phyloP scores from a whole-genome alignment of 371 early-diverging fungal genomes.

The Mucor sp. region DNA sequence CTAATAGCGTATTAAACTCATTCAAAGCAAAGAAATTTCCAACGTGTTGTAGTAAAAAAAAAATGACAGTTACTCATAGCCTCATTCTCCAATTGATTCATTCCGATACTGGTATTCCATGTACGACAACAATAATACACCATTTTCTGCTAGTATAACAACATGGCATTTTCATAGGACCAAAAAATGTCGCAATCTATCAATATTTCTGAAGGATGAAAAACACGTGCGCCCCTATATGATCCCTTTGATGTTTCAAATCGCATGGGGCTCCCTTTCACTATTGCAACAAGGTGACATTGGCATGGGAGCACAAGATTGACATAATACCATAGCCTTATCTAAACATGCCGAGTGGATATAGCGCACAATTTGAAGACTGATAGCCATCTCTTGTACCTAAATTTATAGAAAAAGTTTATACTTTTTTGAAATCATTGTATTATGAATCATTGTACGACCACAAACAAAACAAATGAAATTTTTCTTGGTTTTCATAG shows the following conservation, averaged over 20 bases:
- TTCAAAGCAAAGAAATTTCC: not conserved
- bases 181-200: not conserved
- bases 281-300: not conserved
- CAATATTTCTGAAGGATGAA: slow-evolving; percentile 1
- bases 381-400: not conserved
- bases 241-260: not conserved
- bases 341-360: not conserved
- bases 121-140: not conserved
- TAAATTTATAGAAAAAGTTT: not conserved
- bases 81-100: not conserved
- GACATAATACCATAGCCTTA: not conserved
- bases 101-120: not conserved
- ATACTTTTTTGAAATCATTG: not conserved
- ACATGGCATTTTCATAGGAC: not conserved
- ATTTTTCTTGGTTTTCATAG: not conserved
- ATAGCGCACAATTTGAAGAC: not conserved
- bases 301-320: not conserved
- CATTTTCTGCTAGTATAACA: not conserved
- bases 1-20: not conserved
- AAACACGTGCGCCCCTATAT: not conserved
- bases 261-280: not conserved
- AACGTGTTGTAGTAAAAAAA: not conserved
- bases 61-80: not conserved
- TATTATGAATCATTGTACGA: slow-evolving; percentile 1
- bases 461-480: not conserved